phyloP scores from a whole-genome alignment of 345 rosid species.

The Ceriops decandra region DNA sequence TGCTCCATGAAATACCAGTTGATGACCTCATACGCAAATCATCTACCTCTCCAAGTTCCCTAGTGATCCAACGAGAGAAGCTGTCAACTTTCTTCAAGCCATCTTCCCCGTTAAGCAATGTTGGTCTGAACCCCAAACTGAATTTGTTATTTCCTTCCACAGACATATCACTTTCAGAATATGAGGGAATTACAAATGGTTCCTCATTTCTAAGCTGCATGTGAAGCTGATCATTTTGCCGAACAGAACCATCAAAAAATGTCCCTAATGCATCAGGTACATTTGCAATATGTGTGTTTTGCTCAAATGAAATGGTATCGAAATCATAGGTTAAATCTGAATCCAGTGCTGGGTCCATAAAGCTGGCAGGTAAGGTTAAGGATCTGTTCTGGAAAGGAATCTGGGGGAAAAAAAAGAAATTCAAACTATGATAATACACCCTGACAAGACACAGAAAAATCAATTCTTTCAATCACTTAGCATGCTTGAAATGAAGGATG shows the following conservation, averaged over 20 bases:
- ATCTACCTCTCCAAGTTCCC: conserved; percentile 79
- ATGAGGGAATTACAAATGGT: conserved; percentile 25
- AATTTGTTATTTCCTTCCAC: conserved; percentile 43
- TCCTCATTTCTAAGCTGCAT: conserved; percentile 32
- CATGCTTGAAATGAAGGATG: too few relatives aligned
- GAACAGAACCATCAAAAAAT: conserved; percentile 30
- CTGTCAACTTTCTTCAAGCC: conserved; percentile 85
- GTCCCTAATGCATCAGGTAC: conserved; percentile 33
- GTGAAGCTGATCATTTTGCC: conserved; percentile 37
- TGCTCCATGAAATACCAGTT: conserved; percentile 62
- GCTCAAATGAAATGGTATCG: conserved; percentile 44
- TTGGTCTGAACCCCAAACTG: conserved; percentile 36
- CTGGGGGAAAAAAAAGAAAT: conserved; percentile 30
- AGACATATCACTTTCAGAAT: conserved; percentile 39
- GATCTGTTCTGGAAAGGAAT: conserved; percentile 36
- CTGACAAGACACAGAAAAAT: conserved; percentile 5
- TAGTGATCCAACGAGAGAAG: conserved; percentile 77
- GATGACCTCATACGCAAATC: conserved; percentile 71
- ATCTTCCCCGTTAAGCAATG: conserved; percentile 54
- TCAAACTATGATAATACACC: conserved; percentile 15
- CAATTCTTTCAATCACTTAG: not conserved
- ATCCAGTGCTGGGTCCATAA: conserved; percentile 37
- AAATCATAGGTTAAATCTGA: conserved; percentile 43
- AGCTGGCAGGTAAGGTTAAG: conserved; percentile 29
- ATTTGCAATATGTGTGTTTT: conserved; percentile 29